These are phyloP conservation scores for Exidia glandulosa DNA, from an alignment of 768 basidiomycete species.

Conservation along the genomic window DNA sequence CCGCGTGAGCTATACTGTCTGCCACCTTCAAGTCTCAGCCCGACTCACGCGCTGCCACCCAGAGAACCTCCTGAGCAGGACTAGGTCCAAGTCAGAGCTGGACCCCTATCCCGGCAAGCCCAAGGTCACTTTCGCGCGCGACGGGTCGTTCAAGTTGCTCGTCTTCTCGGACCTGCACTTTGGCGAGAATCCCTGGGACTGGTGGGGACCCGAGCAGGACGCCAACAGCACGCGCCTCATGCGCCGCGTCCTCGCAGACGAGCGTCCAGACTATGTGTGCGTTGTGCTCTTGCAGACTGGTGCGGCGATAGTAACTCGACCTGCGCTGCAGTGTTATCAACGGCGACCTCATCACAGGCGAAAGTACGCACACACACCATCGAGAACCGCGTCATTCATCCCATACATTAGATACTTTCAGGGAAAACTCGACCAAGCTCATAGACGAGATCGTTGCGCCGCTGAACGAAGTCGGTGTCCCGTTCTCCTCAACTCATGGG, in stretches of 20 bases:
- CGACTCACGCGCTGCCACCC: too few species aligned
- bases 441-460: constrained; percentile 56
- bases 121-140: constrained; percentile 40
- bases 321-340: constrained; percentile 44
- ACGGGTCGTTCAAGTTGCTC: constrained; percentile 61
- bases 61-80: background rate
- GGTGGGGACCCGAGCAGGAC: constrained; percentile 49
- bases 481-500: constrained; percentile 65
- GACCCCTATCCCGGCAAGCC: constrained; percentile 37
- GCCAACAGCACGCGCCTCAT: constrained; percentile 49
- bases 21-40: too few species aligned
- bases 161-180: constrained; percentile 69
- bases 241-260: constrained; percentile 40
- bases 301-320: background rate
- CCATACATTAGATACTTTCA: constrained; percentile 36
- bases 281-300: constrained; percentile 12
- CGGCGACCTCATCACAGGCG: constrained; percentile 66
- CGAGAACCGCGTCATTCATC: background rate
- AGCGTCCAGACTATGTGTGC: constrained; percentile 62
- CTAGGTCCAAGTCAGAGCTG: constrained; percentile 10
- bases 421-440: constrained; percentile 52
- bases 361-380: constrained; percentile 29
- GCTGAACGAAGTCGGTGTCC: constrained; percentile 42
- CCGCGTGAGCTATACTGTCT: too few species aligned
- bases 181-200: constrained; percentile 48